These are phyloP conservation scores for Umbelopsis ramanniana DNA, from an alignment of 192 early-diverging fungal species.

Conservation along the genomic window DNA sequence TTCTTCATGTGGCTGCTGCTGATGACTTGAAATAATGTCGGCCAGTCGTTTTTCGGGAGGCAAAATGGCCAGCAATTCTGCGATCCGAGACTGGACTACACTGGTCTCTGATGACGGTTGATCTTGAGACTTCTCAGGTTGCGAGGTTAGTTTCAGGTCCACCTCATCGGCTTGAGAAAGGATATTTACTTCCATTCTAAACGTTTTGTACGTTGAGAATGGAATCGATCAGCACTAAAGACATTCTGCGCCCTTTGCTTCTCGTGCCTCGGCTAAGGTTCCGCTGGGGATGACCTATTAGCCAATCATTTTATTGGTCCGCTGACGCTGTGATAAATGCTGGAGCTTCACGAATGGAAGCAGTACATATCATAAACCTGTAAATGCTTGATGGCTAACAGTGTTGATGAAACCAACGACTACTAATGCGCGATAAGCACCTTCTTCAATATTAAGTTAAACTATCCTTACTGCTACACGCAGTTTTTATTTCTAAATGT, in stretches of 20 bases:
- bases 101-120: slow-evolving; percentile 6
- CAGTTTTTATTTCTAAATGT: no score
- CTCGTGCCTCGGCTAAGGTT: slow-evolving; percentile 17
- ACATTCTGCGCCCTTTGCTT: neutral
- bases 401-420: no score
- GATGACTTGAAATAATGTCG: neutral
- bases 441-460: no score
- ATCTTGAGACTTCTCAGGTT: slow-evolving; percentile 1
- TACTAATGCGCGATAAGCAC: no score
- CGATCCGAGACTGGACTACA: neutral
- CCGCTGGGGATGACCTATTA: slow-evolving; percentile 3
- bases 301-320: slow-evolving; percentile 21
- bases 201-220: slow-evolving; percentile 2
- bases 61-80: slow-evolving; percentile 21
- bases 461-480: no score
- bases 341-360: no score
- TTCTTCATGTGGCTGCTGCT: neutral
- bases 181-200: slow-evolving; percentile 19
- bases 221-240: slow-evolving; percentile 5
- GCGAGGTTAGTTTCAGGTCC: neutral
- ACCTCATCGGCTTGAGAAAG: slow-evolving; percentile 4
- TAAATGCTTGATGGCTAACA: no score
- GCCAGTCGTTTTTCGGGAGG: slow-evolving; percentile 3
- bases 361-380: no score
- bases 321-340: neutral